Percentiles rank a stretch among this genome's conserved stretches.
Conservation (phyloP, 2,329 filamentous ascomycete genomes). For the Alternaria gansuensis region DNA sequence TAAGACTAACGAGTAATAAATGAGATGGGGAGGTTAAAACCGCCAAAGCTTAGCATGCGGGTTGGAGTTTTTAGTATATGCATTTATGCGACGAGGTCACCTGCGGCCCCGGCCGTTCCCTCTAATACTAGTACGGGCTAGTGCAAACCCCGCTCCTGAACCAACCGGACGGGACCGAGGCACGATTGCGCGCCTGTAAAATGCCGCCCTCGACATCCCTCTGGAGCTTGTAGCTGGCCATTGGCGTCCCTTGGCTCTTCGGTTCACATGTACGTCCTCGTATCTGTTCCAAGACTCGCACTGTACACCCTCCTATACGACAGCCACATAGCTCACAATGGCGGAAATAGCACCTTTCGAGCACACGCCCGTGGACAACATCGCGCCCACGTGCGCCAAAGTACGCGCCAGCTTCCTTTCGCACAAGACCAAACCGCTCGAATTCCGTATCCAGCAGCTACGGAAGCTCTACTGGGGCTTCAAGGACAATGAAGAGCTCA, state of each 20-base stretch:
- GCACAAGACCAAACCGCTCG: constrained; percentile 81
- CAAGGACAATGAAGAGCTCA: constrained; percentile 76
- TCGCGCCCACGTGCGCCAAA: constrained; percentile 55
- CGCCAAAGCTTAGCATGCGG: background rate
- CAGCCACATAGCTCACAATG: constrained; percentile 9
- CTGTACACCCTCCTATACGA: background rate
- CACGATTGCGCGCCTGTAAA: constrained; percentile 14
- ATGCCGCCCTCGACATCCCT: background rate
- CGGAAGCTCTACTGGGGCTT: constrained; percentile 95
- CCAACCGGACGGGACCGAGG: constrained; percentile 13
- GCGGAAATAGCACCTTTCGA: constrained; percentile 40
- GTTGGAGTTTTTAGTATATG: background rate
- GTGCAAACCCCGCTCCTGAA: background rate
- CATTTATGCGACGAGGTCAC: background rate
- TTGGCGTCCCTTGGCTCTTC: constrained; percentile 1
- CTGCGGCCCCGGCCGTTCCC: background rate
- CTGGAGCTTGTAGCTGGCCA: constrained; percentile 13
- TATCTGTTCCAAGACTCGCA: background rate
- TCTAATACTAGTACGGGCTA: background rate
- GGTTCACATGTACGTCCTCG: background rate
- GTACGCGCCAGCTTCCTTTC: constrained; percentile 76
- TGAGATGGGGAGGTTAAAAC: background rate
- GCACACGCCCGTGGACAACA: constrained; percentile 49
- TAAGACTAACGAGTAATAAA: background rate
- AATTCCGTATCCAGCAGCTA: constrained; percentile 85